These are phyloP conservation scores for Xylogone sp. DNA, from an alignment of 2,329 filamentous ascomycete species.

Conservation along the genomic window DNA sequence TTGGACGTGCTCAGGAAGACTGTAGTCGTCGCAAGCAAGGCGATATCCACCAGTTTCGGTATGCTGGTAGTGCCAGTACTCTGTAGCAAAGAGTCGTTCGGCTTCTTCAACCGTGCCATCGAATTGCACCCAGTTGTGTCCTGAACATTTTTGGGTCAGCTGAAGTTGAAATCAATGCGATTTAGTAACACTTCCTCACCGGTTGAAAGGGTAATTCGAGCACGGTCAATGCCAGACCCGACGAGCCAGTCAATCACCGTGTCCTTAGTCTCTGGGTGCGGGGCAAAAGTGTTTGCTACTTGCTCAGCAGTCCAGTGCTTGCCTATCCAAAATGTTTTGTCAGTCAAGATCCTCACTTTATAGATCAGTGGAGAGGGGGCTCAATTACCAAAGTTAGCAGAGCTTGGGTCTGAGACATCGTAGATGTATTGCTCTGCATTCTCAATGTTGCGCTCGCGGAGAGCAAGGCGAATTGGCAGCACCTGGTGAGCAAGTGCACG, in stretches of 20 bases:
- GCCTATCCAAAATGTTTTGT: conserved; percentile 10
- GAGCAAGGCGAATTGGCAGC: conserved; percentile 38
- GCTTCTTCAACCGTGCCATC: conserved; percentile 25
- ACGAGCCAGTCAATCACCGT: conserved; percentile 27
- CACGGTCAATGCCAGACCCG: conserved; percentile 21
- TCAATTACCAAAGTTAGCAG: conserved; percentile 9
- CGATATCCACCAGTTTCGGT: conserved; percentile 31
- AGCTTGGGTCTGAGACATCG: conserved; percentile 23
- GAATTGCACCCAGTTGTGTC: conserved; percentile 27
- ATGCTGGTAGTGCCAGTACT: conserved; percentile 58
- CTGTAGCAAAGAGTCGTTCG: conserved; percentile 31
- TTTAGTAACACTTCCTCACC: conserved; percentile 26
- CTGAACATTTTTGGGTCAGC: not conserved
- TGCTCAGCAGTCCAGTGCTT: conserved; percentile 27
- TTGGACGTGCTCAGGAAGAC: conserved; percentile 41
- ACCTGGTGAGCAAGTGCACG: conserved; percentile 6
- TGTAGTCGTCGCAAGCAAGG: conserved; percentile 33
- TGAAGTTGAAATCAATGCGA: not conserved
- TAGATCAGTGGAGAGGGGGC: not conserved
- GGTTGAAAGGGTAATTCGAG: conserved; percentile 24
- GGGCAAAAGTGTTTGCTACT: conserved; percentile 31
- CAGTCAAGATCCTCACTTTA: not conserved
- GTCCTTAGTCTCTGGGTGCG: conserved; percentile 21
- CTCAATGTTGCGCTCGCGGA: conserved; percentile 39
- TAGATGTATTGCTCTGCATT: conserved; percentile 35